Conservation (phyloP, 2,329 filamentous ascomycete genomes). For the Penicillium digitatum region DNA sequence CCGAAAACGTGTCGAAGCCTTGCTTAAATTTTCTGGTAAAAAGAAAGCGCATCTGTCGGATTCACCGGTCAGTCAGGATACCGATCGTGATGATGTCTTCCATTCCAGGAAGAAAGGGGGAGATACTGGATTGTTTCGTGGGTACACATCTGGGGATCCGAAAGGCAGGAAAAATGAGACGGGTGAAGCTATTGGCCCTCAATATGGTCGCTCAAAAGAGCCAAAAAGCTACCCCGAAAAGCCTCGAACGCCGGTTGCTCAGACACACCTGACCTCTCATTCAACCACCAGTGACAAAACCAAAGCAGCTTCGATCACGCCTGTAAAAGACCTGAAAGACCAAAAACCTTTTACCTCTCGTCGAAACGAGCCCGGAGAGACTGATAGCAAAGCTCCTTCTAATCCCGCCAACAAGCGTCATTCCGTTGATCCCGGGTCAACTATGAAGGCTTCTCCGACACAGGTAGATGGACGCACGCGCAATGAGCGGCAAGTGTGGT, state of each 20-base stretch:
- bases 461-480: slow-evolving; percentile 26
- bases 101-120: slow-evolving; percentile 18
- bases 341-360: slow-evolving; percentile 37
- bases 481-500: slow-evolving; percentile 42
- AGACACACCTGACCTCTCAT: slow-evolving; percentile 34
- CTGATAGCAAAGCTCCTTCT: slow-evolving; percentile 41
- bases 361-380: slow-evolving; percentile 39
- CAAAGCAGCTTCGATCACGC: slow-evolving; percentile 36
- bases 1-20: slow-evolving; percentile 45
- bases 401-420: slow-evolving; percentile 29
- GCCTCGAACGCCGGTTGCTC: slow-evolving; percentile 34
- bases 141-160: slow-evolving; percentile 12
- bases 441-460: slow-evolving; percentile 28
- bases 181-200: slow-evolving; percentile 25
- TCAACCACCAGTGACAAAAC: slow-evolving; percentile 24
- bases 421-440: slow-evolving; percentile 24
- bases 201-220: slow-evolving; percentile 36
- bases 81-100: slow-evolving; percentile 19
- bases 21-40: slow-evolving; percentile 44
- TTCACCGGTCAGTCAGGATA: slow-evolving; percentile 24
- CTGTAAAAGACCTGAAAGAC: slow-evolving; percentile 45
- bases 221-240: slow-evolving; percentile 34
- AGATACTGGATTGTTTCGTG: slow-evolving; percentile 9
- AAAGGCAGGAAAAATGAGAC: slow-evolving; percentile 23
- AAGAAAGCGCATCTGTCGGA: slow-evolving; percentile 28